Evolutionary conservation across 305 asterid genomes (phyloP).

Genomic region (Solanum chacoense): DNA sequence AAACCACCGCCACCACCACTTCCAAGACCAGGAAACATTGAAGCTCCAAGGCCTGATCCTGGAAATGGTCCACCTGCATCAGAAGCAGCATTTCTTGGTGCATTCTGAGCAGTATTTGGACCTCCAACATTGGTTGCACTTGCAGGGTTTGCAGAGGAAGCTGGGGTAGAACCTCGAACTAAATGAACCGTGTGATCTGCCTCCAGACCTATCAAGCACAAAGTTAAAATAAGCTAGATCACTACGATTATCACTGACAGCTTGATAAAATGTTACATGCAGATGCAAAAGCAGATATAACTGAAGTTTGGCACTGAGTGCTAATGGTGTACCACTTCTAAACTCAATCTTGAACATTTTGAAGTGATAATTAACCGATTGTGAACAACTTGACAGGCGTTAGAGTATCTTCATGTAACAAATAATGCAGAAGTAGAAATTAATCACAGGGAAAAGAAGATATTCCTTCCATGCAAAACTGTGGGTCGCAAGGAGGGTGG

Average conservation of each 20-base stretch:
- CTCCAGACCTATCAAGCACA: slow-evolving; percentile 27
- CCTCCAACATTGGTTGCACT: slow-evolving; percentile 18
- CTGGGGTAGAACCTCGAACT: slow-evolving; percentile 34
- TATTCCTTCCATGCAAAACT: background rate
- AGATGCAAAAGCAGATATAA: background rate
- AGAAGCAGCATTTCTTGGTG: slow-evolving; percentile 21
- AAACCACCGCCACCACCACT: slow-evolving; percentile 9
- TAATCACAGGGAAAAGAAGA: background rate
- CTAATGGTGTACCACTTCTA: background rate
- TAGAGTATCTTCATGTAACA: background rate
- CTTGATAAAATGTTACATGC: background rate
- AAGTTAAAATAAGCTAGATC: background rate
- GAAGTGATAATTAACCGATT: background rate
- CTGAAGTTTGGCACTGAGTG: background rate
- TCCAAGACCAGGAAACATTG: slow-evolving; percentile 29
- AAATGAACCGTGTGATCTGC: slow-evolving; percentile 46
- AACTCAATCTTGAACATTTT: background rate
- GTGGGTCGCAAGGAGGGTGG: background rate
- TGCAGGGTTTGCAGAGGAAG: slow-evolving; percentile 23
- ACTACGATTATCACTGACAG: background rate
- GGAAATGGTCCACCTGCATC: slow-evolving; percentile 24
- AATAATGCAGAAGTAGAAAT: background rate
- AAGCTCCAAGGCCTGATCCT: slow-evolving; percentile 34
- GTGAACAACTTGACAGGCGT: background rate
- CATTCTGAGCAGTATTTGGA: slow-evolving; percentile 15